Conservation (phyloP, 2,329 filamentous ascomycete genomes). For the Colletotrichum truncatum region DNA sequence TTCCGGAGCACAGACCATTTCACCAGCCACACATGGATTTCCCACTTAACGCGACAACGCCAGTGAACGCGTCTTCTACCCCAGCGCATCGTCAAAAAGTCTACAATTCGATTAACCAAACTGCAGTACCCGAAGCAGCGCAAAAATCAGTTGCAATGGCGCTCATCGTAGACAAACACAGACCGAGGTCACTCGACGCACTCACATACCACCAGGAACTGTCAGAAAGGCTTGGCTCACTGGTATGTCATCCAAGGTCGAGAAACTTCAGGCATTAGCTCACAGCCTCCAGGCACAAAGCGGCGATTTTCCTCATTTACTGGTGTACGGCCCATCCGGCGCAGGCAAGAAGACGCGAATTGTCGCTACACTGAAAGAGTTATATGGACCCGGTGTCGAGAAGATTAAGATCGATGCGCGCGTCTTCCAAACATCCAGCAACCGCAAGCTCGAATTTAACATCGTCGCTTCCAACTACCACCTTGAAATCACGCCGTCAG, state of each 20-base stretch:
- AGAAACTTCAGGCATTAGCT: not conserved
- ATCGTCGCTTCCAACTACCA: conserved; percentile 98
- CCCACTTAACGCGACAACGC: conserved; percentile 47
- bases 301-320: conserved; percentile 96
- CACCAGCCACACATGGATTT: conserved; percentile 27
- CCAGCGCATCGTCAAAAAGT: conserved; percentile 27
- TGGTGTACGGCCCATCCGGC: conserved; percentile 95
- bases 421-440: conserved; percentile 93
- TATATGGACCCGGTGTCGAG: conserved; percentile 96
- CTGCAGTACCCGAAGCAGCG: conserved; percentile 6
- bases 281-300: conserved; percentile 79
- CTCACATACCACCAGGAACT: conserved; percentile 91
- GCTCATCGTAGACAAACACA: conserved; percentile 77
- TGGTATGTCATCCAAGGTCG: conserved; percentile 66
- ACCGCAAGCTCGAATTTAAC: conserved; percentile 99
- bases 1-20: conserved; percentile 29
- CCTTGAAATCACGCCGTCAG: conserved; percentile 96
- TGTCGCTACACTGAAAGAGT: conserved; percentile 91
- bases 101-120: not conserved
- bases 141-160: conserved; percentile 58
- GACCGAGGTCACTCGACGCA: conserved; percentile 77
- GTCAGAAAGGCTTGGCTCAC: conserved; percentile 84
- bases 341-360: conserved; percentile 98
- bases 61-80: conserved; percentile 36
- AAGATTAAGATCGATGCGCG: conserved; percentile 99